Evolutionary conservation across 2,329 filamentous ascomycete genomes (phyloP), one percentile per base, ranked within the genome.

Genomic region (Myriosclerotinia curreyana): DNA sequence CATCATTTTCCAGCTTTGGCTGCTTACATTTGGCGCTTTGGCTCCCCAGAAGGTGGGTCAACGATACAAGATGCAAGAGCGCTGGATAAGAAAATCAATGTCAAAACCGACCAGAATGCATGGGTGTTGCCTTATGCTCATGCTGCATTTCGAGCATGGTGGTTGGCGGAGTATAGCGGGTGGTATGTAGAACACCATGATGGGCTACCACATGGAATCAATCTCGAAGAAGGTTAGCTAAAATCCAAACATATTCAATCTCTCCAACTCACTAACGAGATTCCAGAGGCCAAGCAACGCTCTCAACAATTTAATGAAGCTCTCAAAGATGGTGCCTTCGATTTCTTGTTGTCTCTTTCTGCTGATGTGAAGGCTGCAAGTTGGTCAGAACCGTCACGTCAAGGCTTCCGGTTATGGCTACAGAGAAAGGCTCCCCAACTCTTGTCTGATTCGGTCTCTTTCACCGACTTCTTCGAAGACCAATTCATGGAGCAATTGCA

Each of bases 111-210:
- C 58, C 85, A 86, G 66, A 80, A 88, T 50, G 78, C 82, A 20
- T 96, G 92, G 90, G 81, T 83, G 28, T 75, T 96, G 48, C 81
- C 87, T 20, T 89, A 88, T 70, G 82, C 98, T 15, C 89, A 93
- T 71, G 91, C 93, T 53, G 89, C 91, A 4, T 83, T 93, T 15
- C 83, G 86, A 62, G 85, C 89, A 5, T 92, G 91, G 83, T 99
- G 95, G 95, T 83, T 97, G 54, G 88, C 91, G 40, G 92, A 98
- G 73, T 97, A 97, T 77, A 95, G 91, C 69, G 91, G 92, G 3
- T 91, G 92, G 81, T 96, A 93, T 74, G 82, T 91, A 65, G 92
- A 96, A 70, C 84, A 88, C 54, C 67, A 85, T 25, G 82, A 85
- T 42, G 80, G 83, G 67, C 81, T 83, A 81, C 34, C 80, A 86